Evolutionary conservation across 805 yeast species (phyloP).

Genomic region (Suhomyces prunicola): DNA sequence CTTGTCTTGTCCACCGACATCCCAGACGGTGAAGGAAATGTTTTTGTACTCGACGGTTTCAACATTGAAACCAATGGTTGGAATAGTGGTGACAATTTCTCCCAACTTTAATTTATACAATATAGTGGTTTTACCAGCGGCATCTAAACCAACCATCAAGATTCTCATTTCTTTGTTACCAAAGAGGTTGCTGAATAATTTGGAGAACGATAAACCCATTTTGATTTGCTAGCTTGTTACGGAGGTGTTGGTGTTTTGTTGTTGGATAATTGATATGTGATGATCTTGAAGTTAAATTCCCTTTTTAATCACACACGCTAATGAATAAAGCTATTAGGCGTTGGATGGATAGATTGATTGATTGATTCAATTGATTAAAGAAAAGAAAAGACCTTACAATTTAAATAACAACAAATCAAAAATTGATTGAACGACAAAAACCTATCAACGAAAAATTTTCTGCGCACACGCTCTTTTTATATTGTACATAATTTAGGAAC

Average conservation of each 20-base stretch:
- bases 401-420: constrained; percentile 9
- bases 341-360: constrained; percentile 1
- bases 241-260: constrained; percentile 1
- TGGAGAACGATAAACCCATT: constrained; percentile 41
- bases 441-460: constrained; percentile 5
- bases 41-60: constrained; percentile 44
- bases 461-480: constrained; percentile 6
- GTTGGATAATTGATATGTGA: neutral
- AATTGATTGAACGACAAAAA: constrained; percentile 2
- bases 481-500: neutral
- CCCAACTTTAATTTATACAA: constrained; percentile 43
- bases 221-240: constrained; percentile 2
- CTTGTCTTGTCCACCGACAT: constrained; percentile 45
- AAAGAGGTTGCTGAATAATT: constrained; percentile 39
- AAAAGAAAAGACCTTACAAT: neutral
- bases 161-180: constrained; percentile 44
- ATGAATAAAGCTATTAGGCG: neutral
- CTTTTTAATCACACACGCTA: neutral
- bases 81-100: constrained; percentile 42
- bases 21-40: constrained; percentile 44
- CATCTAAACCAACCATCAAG: constrained; percentile 44
- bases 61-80: constrained; percentile 43
- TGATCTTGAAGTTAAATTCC: neutral
- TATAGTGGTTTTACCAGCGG: constrained; percentile 43
- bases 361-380: constrained; percentile 5